Conservation (phyloP, 2,329 filamentous ascomycete species). For the Berkeleyomyces rouxiae region DNA sequence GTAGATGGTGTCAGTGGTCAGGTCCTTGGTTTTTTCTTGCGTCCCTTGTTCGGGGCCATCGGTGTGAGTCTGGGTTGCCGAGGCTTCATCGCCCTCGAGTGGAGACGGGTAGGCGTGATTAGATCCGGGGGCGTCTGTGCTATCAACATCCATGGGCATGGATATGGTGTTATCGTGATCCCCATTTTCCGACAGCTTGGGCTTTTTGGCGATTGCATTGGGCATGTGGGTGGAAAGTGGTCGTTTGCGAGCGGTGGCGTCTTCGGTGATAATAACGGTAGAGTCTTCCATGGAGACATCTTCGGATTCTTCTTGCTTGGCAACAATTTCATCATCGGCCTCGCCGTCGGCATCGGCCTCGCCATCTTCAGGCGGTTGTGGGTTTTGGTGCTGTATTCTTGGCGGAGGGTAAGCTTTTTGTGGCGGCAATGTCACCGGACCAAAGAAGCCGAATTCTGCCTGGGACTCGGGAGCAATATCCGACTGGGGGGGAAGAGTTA, state of each 20-base stretch:
- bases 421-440: conserved; percentile 23
- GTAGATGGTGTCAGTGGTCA: conserved; percentile 42
- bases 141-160: conserved; percentile 42
- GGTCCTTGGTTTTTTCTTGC: conserved; percentile 47
- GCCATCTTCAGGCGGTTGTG: conserved; percentile 20
- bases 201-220: conserved; percentile 8
- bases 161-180: conserved; percentile 10
- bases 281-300: conserved; percentile 11
- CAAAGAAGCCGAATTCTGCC: conserved; percentile 32
- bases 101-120: conserved; percentile 51
- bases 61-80: conserved; percentile 37
- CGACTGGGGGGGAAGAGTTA: not conserved
- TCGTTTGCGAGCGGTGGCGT: conserved; percentile 8
- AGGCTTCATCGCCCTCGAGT: conserved; percentile 38
- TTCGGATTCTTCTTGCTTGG: conserved; percentile 12
- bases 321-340: conserved; percentile 12
- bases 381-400: conserved; percentile 1
- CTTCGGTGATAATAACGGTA: not conserved
- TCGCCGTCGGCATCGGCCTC: conserved; percentile 20
- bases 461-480: not conserved
- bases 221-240: conserved; percentile 10
- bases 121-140: conserved; percentile 26
- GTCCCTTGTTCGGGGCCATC: conserved; percentile 48
- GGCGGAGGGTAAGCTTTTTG: not conserved
- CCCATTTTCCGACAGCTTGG: conserved; percentile 12